Evolutionary conservation across 2,329 filamentous ascomycete genomes (phyloP).

Genomic region (Tolypocladium tropicale): DNA sequence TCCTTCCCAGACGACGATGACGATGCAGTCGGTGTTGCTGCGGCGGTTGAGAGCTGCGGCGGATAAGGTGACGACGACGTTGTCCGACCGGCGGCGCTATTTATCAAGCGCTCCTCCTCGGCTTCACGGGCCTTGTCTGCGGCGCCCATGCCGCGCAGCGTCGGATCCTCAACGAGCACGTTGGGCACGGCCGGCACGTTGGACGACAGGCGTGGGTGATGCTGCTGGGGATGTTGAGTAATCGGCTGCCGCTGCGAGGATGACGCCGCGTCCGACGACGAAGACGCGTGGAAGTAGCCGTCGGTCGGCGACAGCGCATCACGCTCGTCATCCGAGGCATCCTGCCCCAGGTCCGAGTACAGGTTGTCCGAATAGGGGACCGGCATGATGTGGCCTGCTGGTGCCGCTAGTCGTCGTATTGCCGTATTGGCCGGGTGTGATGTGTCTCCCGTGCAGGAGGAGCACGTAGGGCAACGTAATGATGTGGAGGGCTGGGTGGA

Average conservation of each 20-base stretch:
- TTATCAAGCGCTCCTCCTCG: conserved; percentile 27
- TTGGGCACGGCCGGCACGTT: conserved; percentile 35
- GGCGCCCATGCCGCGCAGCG: conserved; percentile 22
- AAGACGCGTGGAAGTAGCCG: conserved; percentile 38
- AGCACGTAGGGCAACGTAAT: not conserved
- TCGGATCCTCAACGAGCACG: conserved; percentile 38
- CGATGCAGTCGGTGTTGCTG: not conserved
- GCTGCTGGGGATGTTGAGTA: conserved; percentile 11
- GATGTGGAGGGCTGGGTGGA: conserved; percentile 1
- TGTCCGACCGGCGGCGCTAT: conserved; percentile 9
- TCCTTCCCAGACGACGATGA: not conserved
- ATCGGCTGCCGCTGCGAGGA: conserved; percentile 8
- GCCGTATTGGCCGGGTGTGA: not conserved
- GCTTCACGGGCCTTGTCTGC: conserved; percentile 33
- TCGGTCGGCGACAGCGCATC: conserved; percentile 38
- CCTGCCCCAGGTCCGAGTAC: conserved; percentile 24
- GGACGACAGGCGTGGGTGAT: conserved; percentile 15
- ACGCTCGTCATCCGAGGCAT: conserved; percentile 24
- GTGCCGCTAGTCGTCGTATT: not conserved
- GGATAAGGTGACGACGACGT: conserved; percentile 7
- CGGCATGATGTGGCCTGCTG: conserved; percentile 23
- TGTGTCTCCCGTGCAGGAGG: not conserved
- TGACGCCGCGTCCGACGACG: conserved; percentile 23
- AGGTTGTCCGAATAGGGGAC: conserved; percentile 37
- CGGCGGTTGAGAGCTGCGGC: not conserved